Evolutionary conservation across 306 rosid species (phyloP).

Genomic region (Corylus americana): DNA sequence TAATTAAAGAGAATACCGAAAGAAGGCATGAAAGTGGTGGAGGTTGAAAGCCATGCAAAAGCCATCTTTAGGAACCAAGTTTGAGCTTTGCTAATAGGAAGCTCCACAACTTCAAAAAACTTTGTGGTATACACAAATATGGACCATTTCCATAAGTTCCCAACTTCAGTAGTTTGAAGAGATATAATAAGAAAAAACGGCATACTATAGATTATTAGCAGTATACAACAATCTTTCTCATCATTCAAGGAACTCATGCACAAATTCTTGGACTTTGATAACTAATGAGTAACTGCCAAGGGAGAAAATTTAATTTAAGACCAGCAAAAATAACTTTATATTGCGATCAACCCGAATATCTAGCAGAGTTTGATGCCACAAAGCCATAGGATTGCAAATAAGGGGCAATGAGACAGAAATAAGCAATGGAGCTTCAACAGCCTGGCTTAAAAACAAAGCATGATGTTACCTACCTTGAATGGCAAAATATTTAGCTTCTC

Average conservation of each 20-base stretch:
- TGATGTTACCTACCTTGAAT: slow-evolving; percentile 58
- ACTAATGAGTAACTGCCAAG: background rate
- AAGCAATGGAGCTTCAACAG: slow-evolving; percentile 2
- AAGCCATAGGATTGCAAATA: background rate
- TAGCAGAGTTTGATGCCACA: background rate
- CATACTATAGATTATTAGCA: slow-evolving; percentile 11
- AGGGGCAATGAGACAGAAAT: slow-evolving; percentile 11
- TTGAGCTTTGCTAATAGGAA: slow-evolving; percentile 1
- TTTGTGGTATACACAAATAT: background rate
- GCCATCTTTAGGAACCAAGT: background rate
- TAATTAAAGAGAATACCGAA: background rate
- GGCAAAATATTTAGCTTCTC: slow-evolving; percentile 96
- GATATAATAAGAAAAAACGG: background rate
- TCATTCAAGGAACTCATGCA: slow-evolving; percentile 5
- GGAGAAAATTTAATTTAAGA: background rate
- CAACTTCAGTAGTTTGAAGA: slow-evolving; percentile 8
- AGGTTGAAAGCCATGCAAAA: background rate
- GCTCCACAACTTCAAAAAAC: background rate
- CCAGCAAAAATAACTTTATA: background rate
- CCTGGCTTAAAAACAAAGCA: background rate
- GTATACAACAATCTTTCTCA: background rate
- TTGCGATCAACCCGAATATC: background rate
- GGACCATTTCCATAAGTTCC: slow-evolving; percentile 3
- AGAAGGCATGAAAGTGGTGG: background rate
- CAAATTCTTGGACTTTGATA: background rate